A percentile compares a stretch with the other conserved stretches of the same genome.
phyloP scores from a whole-genome alignment of 1,139 yeast genomes.

The Scheffersomyces stambukii region DNA sequence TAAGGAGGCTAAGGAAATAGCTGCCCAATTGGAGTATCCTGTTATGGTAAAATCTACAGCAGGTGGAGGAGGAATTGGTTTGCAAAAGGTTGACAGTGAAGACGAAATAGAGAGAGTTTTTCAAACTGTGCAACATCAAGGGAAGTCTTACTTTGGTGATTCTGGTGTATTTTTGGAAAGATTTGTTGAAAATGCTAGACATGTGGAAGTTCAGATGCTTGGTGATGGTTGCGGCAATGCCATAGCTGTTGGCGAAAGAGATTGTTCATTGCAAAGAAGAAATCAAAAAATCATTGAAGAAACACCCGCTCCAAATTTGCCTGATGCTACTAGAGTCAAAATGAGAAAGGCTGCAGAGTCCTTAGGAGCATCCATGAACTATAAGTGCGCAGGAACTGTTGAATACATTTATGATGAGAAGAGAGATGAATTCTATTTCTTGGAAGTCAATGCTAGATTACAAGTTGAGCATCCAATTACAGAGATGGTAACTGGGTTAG shows the following conservation, averaged over 20 bases:
- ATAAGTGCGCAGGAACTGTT: constrained; percentile 96
- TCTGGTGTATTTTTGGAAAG: constrained; percentile 92
- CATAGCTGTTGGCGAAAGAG: constrained; percentile 93
- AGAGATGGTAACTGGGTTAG: constrained; percentile 90
- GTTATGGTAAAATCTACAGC: constrained; percentile 97
- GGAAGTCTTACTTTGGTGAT: constrained; percentile 88
- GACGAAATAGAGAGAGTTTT: constrained; percentile 79
- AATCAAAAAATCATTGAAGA: constrained; percentile 95
- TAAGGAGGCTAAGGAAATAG: constrained; percentile 70
- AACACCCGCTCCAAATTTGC: constrained; percentile 94
- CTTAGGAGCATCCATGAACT: constrained; percentile 73
- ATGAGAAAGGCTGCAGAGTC: constrained; percentile 86
- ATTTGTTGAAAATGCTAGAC: constrained; percentile 90
- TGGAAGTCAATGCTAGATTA: constrained; percentile 93
- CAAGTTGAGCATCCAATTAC: constrained; percentile 98
- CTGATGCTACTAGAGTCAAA: constrained; percentile 65
- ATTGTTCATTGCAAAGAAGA: constrained; percentile 94
- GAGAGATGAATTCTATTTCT: constrained; percentile 85
- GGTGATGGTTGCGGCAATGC: constrained; percentile 95
- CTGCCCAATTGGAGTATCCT: constrained; percentile 80
- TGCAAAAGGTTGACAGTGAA: constrained; percentile 84
- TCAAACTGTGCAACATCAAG: constrained; percentile 90
- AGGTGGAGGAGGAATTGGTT: constrained; percentile 98
- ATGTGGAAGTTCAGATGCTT: constrained; percentile 93
- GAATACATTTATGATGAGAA: constrained; percentile 87